Percentiles rank a stretch among this genome's conserved stretches.
phyloP scores from a whole-genome alignment of 1,284 basidiomycete genomes.

The Fomitiporia mediterranea region DNA sequence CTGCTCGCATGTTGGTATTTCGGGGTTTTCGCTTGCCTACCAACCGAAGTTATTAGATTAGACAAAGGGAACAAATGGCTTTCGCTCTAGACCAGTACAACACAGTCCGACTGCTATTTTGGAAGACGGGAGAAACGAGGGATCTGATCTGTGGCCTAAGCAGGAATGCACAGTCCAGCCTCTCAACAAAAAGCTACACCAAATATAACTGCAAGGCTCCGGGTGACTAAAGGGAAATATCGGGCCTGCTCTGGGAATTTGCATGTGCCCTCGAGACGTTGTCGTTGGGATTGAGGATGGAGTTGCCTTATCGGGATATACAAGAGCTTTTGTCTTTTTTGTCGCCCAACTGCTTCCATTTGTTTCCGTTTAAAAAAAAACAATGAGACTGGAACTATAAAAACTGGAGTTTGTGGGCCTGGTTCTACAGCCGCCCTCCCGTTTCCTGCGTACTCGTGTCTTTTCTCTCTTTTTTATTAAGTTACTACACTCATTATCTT shows the following conservation, averaged over 20 bases:
- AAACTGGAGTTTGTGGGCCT: background rate
- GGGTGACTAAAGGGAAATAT: background rate
- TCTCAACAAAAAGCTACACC: background rate
- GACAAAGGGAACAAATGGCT: background rate
- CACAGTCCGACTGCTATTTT: background rate
- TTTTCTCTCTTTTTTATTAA: background rate
- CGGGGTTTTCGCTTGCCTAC: no score
- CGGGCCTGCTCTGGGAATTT: background rate
- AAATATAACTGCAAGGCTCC: background rate
- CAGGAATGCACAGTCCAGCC: conserved; percentile 1
- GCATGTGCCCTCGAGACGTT: conserved; percentile 10
- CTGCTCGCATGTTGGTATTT: no score
- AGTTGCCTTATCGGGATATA: conserved; percentile 1
- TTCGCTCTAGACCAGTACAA: background rate
- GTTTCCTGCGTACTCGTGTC: background rate
- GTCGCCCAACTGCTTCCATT: background rate
- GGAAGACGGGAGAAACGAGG: background rate
- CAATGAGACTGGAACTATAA: background rate
- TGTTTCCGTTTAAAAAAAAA: background rate
- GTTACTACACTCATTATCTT: background rate
- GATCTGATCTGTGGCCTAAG: background rate
- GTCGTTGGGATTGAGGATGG: background rate
- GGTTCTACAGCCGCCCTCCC: background rate
- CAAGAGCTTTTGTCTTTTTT: background rate
- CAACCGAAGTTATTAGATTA: no score